phyloP scores from a whole-genome alignment of 2,329 filamentous ascomycete genomes.

The Neonectria neomacrospora region DNA sequence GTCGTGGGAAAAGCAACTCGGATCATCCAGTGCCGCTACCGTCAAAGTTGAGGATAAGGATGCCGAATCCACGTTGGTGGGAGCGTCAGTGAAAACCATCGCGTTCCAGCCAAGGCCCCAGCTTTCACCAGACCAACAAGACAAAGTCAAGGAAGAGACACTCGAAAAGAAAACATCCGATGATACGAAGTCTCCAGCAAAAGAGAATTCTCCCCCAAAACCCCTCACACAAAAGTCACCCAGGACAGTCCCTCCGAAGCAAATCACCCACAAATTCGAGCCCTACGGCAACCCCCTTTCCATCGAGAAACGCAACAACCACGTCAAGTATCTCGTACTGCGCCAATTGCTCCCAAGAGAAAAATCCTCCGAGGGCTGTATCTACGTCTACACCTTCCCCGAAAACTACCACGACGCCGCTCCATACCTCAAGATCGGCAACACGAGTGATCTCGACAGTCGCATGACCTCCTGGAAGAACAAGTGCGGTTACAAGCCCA shows the following conservation, averaged over 20 bases:
- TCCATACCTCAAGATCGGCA: conserved; percentile 48
- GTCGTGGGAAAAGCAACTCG: conserved; percentile 31
- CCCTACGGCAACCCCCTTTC: conserved; percentile 23
- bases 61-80: background rate
- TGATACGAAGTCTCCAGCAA: background rate
- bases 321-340: conserved; percentile 30
- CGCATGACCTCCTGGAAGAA: conserved; percentile 42
- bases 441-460: conserved; percentile 29
- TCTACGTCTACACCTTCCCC: conserved; percentile 44
- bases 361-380: conserved; percentile 24
- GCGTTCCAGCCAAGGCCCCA: background rate
- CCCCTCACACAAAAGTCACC: background rate
- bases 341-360: conserved; percentile 1
- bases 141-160: conserved; percentile 11
- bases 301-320: conserved; percentile 29
- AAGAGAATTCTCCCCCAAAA: conserved; percentile 1
- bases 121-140: background rate
- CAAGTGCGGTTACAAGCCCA: conserved; percentile 42
- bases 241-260: background rate
- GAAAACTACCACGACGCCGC: conserved; percentile 26
- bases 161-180: background rate
- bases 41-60: conserved; percentile 30
- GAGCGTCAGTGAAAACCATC: background rate
- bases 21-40: background rate
- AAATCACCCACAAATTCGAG: conserved; percentile 30